Evolutionary conservation across 2,329 filamentous ascomycete genomes (phyloP), one percentile per base, ranked within the genome.

Genomic region (Kalmusia sp.): DNA sequence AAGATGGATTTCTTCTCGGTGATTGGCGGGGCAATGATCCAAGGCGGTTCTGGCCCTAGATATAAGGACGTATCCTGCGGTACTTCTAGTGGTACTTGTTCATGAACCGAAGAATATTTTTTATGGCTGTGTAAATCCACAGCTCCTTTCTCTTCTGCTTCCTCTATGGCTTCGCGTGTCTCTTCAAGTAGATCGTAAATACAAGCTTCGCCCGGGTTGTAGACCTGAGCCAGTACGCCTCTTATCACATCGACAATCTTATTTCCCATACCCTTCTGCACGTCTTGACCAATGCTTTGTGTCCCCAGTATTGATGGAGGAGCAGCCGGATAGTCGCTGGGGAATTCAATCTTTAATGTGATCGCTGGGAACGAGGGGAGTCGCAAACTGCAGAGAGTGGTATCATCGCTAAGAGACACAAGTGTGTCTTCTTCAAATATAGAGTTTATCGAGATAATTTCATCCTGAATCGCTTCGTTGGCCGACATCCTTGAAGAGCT

Each of bases 161-260:
- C 88, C 66, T 77, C 74, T 5, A 83, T 72, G 2, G 74, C 68
- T 54, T 80, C 79, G 27, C 73, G 73, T 0, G 77, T 77, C 61
- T 84, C 84, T 61, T 96, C 93, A 31, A 97, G 82, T n/a, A 96
- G 83, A 70, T 97, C 93, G 66, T 93, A 99, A 3, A 99, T 78
- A 67, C 93, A 97, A 19, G 96, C 92, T 47, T 86, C 83, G 0
- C 92, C 92, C 0, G 86, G 83, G 47, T 83, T 81, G 72, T 88
- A 96, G 4, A 90, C 82, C n/a, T 80, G 78, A 1, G 79, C 80
- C 27, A 97, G 76, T 0, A 88, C 87, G 30, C 86, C 80, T 25
- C 87, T 80, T 52, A 95, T 87, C 2, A 90, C 75, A 2, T 84
- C 82, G n/a, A 93, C 80, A 44, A 92, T 84, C 46, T 85, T 80